Evolutionary conservation across 179 eudicot species (phyloP), one percentile per base, ranked within the genome.

Genomic region (Beta corolliflora): DNA sequence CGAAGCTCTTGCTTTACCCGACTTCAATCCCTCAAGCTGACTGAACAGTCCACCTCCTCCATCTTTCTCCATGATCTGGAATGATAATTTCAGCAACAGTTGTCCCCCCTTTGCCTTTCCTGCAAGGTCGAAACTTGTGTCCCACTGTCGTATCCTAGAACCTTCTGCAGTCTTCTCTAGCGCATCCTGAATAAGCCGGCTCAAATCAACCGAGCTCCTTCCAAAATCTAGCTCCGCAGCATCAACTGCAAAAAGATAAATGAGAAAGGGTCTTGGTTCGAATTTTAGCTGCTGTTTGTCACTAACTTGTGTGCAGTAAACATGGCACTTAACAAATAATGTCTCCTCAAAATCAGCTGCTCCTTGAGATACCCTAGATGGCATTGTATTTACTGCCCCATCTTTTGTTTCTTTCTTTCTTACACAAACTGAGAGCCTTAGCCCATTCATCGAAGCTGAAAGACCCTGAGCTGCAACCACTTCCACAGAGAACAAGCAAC

Each of bases 341-440:
- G 96, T 96, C 89, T 94, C 99, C 76, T 96, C 97, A 44, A 96
- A 96, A 87, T 96, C 99, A 59, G 98, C 99, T 66, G 93, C 93
- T 77, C 94, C 98, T 52, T 96, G 93, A 36, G 97, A 78, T 9
- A 96, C 99, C 75, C 98, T 87, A 2, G 99, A 91, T 1, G 99
- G 99, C 99, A 96, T 96, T 4, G 99, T 96, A 61, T 96, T 90
- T 8, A 96, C 97, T 0, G 95, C 94, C 31, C 98, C 97, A 9
- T 96, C 98, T 55, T 88, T 96, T 10, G 90, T 89, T 76, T 96
- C 99, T 81, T 94, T 94, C 88, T 96, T 94, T 61, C 99, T 80
- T 3, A 96, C 93, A 46, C 94, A 91, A 65, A 94, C 96, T 2
- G 94, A 90, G 45, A 96, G 90, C 12, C 99, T 90, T 46, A 96